Evolutionary conservation across 345 rosid species (phyloP), one percentile per base, ranked within the genome.

Genomic region (Sonneratia caseolaris): DNA sequence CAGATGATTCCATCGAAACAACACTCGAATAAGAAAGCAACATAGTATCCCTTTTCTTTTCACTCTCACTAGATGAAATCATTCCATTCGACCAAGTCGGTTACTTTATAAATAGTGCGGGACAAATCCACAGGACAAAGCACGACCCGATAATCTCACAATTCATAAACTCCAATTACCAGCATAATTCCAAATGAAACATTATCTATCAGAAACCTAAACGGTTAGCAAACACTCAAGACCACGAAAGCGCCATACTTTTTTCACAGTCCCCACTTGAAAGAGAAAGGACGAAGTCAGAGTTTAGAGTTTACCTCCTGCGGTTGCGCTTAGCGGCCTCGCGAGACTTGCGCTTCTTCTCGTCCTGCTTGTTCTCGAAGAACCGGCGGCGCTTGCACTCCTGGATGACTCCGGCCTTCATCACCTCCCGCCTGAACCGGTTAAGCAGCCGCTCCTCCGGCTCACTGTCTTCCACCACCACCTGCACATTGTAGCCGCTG

Each of bases 361-460:
- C 70, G 21, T 80, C 82, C 68, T 68, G 82, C 49, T 68, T 68
- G 67, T 69, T 74, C 82, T 79, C 80, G 68, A 53, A 71, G 75
- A 74, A 80, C 69, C 77, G 66, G 27, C 79, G 73, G 61, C 79
- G 71, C 71, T 69, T 76, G 68, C 73, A 51, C 69, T 80, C 82
- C 53, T 76, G 77, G 32, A 80, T 62, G 42, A 80, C 64, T 5
- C 79, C 82, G 65, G 82, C 75, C 72, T 75, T 76, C 75, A 71
- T 47, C 27, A 80, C 82, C 71, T 77, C 82, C 62, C 82, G 77
- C 43, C 82, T 47, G 72, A 80, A 80, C 73, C 77, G 70, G 59
- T 62, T 68, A 53, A 68, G 42, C n/a, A 74, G 70, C 72, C 73
- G 69, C 71, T 80, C 82, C 73, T 80, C 82, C 16, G 82, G 77